These are phyloP conservation scores for Lecanicillium sp. DNA, from an alignment of 2,329 filamentous ascomycete species.

Conservation along the genomic window DNA sequence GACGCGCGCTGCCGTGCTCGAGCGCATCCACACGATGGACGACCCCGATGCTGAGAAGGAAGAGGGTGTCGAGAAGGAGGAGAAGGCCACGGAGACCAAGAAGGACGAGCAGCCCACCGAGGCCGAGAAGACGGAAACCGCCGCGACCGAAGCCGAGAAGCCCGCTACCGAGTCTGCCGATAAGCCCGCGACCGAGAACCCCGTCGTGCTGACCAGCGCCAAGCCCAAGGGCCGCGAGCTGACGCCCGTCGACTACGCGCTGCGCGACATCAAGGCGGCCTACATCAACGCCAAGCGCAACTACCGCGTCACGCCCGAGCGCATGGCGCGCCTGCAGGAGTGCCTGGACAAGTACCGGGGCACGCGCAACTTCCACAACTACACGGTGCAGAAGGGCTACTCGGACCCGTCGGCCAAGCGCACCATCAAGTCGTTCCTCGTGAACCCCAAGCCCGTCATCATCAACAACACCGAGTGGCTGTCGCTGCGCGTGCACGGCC, in stretches of 20 bases:
- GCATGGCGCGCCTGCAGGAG: conserved; percentile 69
- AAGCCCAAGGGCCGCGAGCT: conserved; percentile 38
- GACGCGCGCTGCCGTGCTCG: conserved; percentile 55
- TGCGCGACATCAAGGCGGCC: conserved; percentile 71
- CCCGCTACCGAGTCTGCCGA: conserved; percentile 18
- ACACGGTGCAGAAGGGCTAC: conserved; percentile 82
- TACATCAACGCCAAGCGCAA: conserved; percentile 77
- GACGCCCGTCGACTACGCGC: conserved; percentile 53
- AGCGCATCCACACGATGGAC: conserved; percentile 46
- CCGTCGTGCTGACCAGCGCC: conserved; percentile 23
- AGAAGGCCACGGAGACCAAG: conserved; percentile 18
- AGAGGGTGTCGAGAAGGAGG: conserved; percentile 22
- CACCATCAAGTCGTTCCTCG: conserved; percentile 85
- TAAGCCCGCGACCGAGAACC: conserved; percentile 15
- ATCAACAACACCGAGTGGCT: conserved; percentile 94
- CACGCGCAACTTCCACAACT: conserved; percentile 94
- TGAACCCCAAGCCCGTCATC: conserved; percentile 68
- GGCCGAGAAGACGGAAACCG: conserved; percentile 21
- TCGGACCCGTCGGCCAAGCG: conserved; percentile 80
- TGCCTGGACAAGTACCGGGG: conserved; percentile 72
- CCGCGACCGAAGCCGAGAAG: conserved; percentile 18
- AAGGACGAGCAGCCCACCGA: conserved; percentile 17
- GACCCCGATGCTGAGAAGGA: conserved; percentile 14
- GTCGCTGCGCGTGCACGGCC: conserved; percentile 90
- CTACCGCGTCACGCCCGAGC: conserved; percentile 71